Evolutionary conservation across 2,329 filamentous ascomycete species (phyloP).

Genomic region (Colletotrichum sp.): DNA sequence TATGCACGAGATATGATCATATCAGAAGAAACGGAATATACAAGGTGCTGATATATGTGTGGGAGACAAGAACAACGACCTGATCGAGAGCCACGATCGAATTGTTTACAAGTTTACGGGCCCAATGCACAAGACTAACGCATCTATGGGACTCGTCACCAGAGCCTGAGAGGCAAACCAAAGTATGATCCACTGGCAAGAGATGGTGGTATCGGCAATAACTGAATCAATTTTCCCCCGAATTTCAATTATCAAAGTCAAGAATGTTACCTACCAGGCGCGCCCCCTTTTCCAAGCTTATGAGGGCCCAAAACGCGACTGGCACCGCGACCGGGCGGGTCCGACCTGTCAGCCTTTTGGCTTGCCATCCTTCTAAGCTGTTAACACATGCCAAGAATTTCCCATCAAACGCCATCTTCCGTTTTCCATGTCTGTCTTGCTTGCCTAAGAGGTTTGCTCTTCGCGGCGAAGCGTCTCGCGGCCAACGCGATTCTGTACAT

Average conservation of each 20-base stretch:
- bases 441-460: neutral
- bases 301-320: too few relatives aligned
- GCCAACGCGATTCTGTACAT: neutral
- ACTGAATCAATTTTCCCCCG: too few relatives aligned
- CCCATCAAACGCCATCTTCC: neutral
- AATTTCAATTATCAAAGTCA: too few relatives aligned
- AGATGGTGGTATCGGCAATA: too few relatives aligned
- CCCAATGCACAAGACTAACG: accelerated
- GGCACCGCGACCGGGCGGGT: too few relatives aligned
- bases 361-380: too few relatives aligned
- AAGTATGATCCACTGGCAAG: accelerated
- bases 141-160: accelerated
- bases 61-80: neutral
- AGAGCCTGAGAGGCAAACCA: accelerated
- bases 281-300: too few relatives aligned
- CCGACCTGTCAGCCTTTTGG: accelerated
- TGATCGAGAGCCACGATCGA: neutral
- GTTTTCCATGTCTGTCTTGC: accelerated
- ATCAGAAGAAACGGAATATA: neutral
- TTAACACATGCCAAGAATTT: too few relatives aligned
- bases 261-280: too few relatives aligned
- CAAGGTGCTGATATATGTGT: too few relatives aligned
- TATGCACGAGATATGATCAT: accelerated
- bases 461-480: neutral
- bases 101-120: neutral